phyloP scores from a whole-genome alignment of 805 yeast genomes.

The Huiozyma naganishii region DNA sequence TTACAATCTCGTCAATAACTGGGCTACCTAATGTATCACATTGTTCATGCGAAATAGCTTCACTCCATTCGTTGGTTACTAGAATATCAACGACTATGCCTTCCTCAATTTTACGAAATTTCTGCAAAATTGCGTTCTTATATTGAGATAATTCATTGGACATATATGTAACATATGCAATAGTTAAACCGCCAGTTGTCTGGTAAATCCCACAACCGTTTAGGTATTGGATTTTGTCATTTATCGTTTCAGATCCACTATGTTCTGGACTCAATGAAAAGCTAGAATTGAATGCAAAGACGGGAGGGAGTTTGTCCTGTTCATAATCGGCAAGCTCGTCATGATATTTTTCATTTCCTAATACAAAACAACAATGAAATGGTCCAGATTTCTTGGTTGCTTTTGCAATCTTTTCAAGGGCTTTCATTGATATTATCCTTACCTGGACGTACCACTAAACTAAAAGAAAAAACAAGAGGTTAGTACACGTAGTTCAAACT shows the following conservation, averaged over 20 bases:
- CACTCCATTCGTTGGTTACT: slow-evolving; percentile 53
- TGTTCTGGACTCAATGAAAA: neutral
- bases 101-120: slow-evolving; percentile 11
- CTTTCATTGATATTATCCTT: slow-evolving; percentile 13
- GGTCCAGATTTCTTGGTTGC: slow-evolving; percentile 55
- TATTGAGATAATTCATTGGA: slow-evolving; percentile 7
- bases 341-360: slow-evolving; percentile 35
- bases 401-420: slow-evolving; percentile 37
- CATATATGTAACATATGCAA: slow-evolving; percentile 37
- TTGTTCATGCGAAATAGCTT: slow-evolving; percentile 35
- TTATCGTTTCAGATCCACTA: neutral
- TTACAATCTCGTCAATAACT: slow-evolving; percentile 37
- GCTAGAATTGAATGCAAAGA: slow-evolving; percentile 5
- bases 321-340: slow-evolving; percentile 2
- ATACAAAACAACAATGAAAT: slow-evolving; percentile 42
- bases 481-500: too few relatives aligned
- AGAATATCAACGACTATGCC: slow-evolving; percentile 37
- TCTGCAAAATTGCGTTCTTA: slow-evolving; percentile 19
- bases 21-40: slow-evolving; percentile 36
- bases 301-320: slow-evolving; percentile 13
- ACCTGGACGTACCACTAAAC: slow-evolving; percentile 13
- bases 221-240: slow-evolving; percentile 20
- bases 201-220: slow-evolving; percentile 31
- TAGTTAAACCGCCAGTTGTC: slow-evolving; percentile 34
- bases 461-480: neutral